Evolutionary conservation across 1,139 yeast species (phyloP), one percentile per base, ranked within the genome.

Genomic region (Insectozyma bohioensis): DNA sequence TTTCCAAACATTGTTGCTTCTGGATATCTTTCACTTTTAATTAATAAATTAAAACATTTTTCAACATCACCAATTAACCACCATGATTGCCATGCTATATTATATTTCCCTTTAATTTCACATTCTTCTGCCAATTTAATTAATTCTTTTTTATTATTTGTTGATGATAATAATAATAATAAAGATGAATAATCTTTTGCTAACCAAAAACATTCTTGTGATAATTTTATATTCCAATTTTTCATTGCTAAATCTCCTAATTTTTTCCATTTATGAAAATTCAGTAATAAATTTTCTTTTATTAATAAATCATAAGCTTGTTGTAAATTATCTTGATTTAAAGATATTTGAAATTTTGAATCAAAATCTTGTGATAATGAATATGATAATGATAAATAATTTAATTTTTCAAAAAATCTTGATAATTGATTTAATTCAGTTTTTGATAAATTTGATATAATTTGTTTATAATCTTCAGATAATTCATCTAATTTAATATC

Each of bases 331-430:
- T 78, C 77, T 15, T 45, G 41, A 13, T 95, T 86, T 45, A 88
- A 73, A 8, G 67, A 56, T 12, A 64, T 63, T 49, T 85, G 95
- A 55, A 88, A 88, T 56, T 78, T 82, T 51, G 92, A 95, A 52
- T 88, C 96, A 33, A 74, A 63, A 56, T 88, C 97, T 47, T 83
- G 85, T 5, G 96, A 80, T 39, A 90, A 75, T 33, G 83, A 72
- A 41, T 82, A 72, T 3, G 98, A 95, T 51, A 88, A 83, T 39
- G 88, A 82, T 45, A 78, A 72, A 54, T 78, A 82, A 12, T 95
- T 97, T 60, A 90, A 95, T 45, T 92, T 86, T 63, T 94, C 97
- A 51, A 92, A 75, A 63, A 92, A 94, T 56, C 97, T 78, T 5
- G 97, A 83, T 49, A 92, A 79, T 58, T 87, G 88, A 47, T 80